Base-by-base conservation (phyloP, 2,329 filamentous ascomycete genomes). In the Aureobasidium sp. region DNA sequence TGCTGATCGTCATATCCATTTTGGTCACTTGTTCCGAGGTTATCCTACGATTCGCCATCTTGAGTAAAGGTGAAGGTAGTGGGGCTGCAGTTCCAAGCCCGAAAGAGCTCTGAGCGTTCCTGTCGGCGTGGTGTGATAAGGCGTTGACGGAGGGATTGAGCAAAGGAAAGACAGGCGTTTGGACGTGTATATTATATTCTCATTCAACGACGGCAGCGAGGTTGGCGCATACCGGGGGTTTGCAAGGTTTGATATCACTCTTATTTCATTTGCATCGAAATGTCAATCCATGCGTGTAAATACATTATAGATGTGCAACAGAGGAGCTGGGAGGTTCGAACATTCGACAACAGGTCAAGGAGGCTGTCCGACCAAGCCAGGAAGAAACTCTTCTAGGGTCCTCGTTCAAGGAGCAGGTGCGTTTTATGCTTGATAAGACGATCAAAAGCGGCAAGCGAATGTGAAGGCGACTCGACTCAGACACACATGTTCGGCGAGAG, bases 1-100 rank as follows among this genome's bases (percentile, higher is more conserved):
- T 95, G 40, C 79, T 98, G 40, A 98, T 98, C 65, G 70, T 94
- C 41, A 75, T 97, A 60, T 91, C 86, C 65, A 97, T 98, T 63
- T 75, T 90, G 49, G 89, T 98, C 50, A 97, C 93, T 2, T 86
- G 88, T 47, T 84, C 86, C 3, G 93, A 98, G 71, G 91, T 97
- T 7, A 81, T 86, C 52, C 74, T 98, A 47, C 80, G 93, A 6
- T 97, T 97, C 65, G 83, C 78, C 24, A 86, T 95, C 51, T 71
- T 95, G 48, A 64, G 64, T 3, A 54, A 50, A 16, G 54, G 55
- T 30, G 41, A 54, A 16, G 55, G 38, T 14, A 24, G 30, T n/a
- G 49, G 40, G 19, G 38, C 25, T 19, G 45, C 54, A 1, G 35
- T 40, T 14, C 37, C 54, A 2, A 41, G 45, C 29, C 30, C 47